These are phyloP conservation scores for Spathaspora hagerdaliae DNA, from an alignment of 805 yeast species.

Conservation along the genomic window DNA sequence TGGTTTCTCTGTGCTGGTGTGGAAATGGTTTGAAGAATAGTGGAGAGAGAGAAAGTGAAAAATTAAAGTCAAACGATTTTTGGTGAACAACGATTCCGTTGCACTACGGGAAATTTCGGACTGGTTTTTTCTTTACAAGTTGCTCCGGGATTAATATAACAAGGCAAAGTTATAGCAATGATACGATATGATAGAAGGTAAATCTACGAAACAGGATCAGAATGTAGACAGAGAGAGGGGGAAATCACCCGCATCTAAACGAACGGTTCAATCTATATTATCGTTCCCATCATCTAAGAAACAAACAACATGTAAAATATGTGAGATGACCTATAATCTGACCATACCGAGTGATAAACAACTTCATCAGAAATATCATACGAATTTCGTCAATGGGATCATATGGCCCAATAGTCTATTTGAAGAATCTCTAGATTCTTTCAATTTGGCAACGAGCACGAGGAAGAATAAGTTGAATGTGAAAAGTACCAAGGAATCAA, in stretches of 20 bases:
- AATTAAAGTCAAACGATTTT: no score
- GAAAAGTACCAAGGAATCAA: conserved; percentile 17
- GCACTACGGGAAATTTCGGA: no score
- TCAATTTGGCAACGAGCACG: conserved; percentile 28
- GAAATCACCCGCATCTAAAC: no score
- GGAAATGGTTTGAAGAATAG: no score
- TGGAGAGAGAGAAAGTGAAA: no score
- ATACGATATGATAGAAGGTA: no score
- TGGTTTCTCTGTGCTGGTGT: neutral
- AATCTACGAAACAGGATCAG: no score
- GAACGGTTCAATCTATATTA: conserved; percentile 11
- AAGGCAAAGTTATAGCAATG: no score
- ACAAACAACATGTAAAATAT: conserved; percentile 38
- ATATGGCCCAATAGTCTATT: conserved; percentile 33
- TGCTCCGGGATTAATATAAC: no score
- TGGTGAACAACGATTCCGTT: no score
- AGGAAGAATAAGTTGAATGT: conserved; percentile 20
- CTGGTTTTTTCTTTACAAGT: no score
- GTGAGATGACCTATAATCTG: conserved; percentile 51
- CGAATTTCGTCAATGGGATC: conserved; percentile 44
- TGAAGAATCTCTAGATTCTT: conserved; percentile 1
- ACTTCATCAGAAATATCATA: conserved; percentile 52
- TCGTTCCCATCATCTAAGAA: conserved; percentile 9
- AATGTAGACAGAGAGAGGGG: no score
- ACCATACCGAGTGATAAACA: conserved; percentile 39